phyloP scores from a whole-genome alignment of 2,329 filamentous ascomycete species.

The Apiospora rasikravindrae region DNA sequence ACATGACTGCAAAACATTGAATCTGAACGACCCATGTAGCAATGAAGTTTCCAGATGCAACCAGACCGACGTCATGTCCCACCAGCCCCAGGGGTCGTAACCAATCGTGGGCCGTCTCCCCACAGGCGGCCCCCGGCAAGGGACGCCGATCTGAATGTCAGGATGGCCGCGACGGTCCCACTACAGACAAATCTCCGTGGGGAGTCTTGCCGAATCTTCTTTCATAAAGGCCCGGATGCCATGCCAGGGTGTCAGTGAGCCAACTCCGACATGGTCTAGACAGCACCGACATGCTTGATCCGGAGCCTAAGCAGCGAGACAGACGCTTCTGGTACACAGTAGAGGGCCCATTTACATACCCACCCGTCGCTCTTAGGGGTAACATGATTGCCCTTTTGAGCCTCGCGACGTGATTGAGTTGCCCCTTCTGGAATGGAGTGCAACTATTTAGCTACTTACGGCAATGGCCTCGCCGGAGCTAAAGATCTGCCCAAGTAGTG shows the following conservation, averaged over 20 bases:
- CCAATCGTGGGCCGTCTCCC: not conserved
- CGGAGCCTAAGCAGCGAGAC: not conserved
- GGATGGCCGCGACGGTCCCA: not conserved
- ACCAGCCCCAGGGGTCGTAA: not conserved
- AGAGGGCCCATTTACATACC: not conserved
- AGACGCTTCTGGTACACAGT: not conserved
- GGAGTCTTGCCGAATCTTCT: not conserved
- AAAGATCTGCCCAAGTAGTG: not conserved
- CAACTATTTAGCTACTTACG: not conserved
- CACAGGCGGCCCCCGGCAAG: not conserved
- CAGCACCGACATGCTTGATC: not conserved
- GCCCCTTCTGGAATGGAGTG: not conserved
- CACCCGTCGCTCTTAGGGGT: not conserved
- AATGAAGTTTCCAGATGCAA: not conserved
- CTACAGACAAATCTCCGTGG: not conserved
- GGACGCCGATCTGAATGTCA: not conserved
- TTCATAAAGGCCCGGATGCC: not conserved
- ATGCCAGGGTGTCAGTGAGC: not conserved
- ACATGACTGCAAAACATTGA: too few species aligned
- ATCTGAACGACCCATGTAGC: too few species aligned
- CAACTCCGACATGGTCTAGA: not conserved
- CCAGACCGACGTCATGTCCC: not conserved
- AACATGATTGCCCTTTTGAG: not conserved
- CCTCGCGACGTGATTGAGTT: not conserved
- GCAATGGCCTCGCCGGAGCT: not conserved